Evolutionary conservation across 2,329 filamentous ascomycete species (phyloP), one percentile per base, ranked within the genome.

Genomic region (Neofusicoccum sp.): DNA sequence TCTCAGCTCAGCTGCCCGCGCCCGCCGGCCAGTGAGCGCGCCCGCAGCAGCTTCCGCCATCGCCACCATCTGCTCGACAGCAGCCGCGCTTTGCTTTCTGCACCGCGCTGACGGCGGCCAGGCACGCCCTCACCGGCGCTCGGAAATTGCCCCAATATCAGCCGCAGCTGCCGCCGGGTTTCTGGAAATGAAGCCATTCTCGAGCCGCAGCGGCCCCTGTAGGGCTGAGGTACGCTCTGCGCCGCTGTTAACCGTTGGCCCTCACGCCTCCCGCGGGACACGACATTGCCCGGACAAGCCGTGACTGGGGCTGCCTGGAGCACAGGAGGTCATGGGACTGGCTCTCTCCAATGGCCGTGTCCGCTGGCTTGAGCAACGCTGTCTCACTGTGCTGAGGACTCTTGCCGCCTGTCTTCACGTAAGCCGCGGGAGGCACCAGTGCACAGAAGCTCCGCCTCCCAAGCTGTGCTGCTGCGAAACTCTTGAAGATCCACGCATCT

Each of bases 101-200:
- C 14, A 12, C 51, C 48, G 34, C 34, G 5, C 48, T 53, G 20
- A 53, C 48, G 24, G 28, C 30, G 45, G 12, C 45, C 45, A 48
- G 45, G 45, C 45, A 48, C 45, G 28, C 30, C 34, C 14, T 33
- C 30, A 3, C 28, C 45, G 28, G 20, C 12, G 28, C 30, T 20
- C 45, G 45, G 45, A 48, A 48, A 48, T 48, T 48, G 45, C 45
- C 45, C 34, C 30, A 33, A 41, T 53, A 53, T 53, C 48, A 40
- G 48, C 48, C 48, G 48, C 48, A 56, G 38, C 26, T 41, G 9
- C 28, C 36, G 26, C 24, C 7, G 28, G 14, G n/a, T 24, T 12
- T 16, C 38, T 11, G 14, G n/a, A 20, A 14, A 24, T 56, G 51
- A 40, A 54, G 26, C 36, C 49, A 41, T 56, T 41, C 51, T 56